Evolutionary conservation across 2,329 filamentous ascomycete species (phyloP).

Genomic region (Scedosporium minutisporum): DNA sequence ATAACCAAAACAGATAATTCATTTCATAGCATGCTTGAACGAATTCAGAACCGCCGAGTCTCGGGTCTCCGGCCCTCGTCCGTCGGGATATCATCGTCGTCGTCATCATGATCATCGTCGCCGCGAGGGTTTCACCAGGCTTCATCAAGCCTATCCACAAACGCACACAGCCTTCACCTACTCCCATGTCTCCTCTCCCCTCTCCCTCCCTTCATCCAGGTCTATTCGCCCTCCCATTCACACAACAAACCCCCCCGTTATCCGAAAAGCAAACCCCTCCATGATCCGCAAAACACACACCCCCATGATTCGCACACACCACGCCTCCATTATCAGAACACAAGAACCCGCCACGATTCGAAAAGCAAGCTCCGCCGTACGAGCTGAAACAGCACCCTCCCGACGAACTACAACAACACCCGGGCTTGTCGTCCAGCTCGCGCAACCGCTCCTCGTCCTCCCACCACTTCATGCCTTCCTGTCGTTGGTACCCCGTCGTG

Average conservation of each 20-base stretch:
- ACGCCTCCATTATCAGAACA: slow-evolving; percentile 2
- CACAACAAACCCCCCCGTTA: background rate
- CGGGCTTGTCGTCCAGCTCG: background rate
- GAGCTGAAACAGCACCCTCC: background rate
- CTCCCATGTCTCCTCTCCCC: background rate
- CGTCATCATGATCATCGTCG: background rate
- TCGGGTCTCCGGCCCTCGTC: background rate
- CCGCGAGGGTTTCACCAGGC: background rate
- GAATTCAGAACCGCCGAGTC: too few species aligned
- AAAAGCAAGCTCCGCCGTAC: background rate
- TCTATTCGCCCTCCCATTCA: background rate
- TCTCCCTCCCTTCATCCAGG: background rate
- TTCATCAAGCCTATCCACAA: too few species aligned
- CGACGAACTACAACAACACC: background rate
- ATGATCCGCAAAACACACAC: background rate
- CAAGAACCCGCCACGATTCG: slow-evolving; percentile 2
- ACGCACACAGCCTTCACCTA: background rate
- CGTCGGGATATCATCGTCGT: background rate
- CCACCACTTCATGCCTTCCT: slow-evolving; percentile 1
- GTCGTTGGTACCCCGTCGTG: background rate
- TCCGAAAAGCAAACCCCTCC: background rate
- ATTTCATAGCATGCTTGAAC: too few species aligned
- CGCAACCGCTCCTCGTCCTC: background rate
- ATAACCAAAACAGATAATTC: too few species aligned
- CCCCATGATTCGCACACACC: background rate